Percentiles rank a stretch among this genome's conserved stretches.
These are phyloP conservation scores for Beta vulgaris DNA, from an alignment of 148 eudicot genomes.

Conservation along the genomic window DNA sequence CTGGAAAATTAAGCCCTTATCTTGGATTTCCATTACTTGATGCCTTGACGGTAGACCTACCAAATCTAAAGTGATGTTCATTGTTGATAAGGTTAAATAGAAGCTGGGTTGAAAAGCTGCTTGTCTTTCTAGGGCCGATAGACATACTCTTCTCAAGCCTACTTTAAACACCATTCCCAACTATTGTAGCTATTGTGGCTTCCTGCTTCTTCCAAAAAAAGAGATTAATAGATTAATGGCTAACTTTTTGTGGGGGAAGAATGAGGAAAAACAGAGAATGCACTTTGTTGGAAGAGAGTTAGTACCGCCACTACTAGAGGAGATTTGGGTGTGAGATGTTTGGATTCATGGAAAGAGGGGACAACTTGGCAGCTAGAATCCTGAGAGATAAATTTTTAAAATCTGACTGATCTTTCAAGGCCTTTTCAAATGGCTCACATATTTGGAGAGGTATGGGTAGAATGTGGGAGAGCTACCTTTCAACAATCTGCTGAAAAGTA, in stretches of 20 bases:
- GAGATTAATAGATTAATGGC: too few relatives aligned
- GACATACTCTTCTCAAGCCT: background rate
- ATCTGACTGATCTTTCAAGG: background rate
- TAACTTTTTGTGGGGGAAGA: slow-evolving; percentile 1
- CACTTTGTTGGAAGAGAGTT: background rate
- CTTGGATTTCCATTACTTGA: too few relatives aligned
- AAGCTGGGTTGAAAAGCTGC: background rate
- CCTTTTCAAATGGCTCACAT: background rate
- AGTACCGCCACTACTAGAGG: too few relatives aligned
- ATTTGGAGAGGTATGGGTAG: background rate
- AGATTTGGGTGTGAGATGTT: background rate
- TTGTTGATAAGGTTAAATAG: background rate
- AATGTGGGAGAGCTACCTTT: background rate
- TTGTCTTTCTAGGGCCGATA: background rate
- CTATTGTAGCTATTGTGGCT: too few relatives aligned
- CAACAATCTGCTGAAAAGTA: background rate
- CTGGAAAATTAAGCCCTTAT: too few relatives aligned
- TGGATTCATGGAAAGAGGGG: background rate
- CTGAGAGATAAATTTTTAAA: background rate
- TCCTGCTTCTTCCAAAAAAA: background rate
- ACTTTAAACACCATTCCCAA: too few relatives aligned
- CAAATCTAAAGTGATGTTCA: background rate
- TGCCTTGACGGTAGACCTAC: too few relatives aligned
- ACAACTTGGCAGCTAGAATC: background rate
- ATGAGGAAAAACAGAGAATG: background rate